Conservation (phyloP, 1,139 yeast species). For the Candida labiduridarum region DNA sequence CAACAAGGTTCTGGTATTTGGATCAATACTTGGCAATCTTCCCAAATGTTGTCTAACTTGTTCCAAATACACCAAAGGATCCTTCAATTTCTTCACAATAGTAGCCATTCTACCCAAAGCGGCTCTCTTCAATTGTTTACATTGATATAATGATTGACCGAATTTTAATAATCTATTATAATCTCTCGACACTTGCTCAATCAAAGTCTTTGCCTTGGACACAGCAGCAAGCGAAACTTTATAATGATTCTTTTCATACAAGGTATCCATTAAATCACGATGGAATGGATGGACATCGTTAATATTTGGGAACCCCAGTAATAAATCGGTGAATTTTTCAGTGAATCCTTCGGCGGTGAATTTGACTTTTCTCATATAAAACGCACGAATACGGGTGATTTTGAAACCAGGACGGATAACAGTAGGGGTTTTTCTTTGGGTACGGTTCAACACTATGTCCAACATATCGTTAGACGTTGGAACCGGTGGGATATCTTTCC, state of each 20-base stretch:
- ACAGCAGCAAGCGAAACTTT: conserved; percentile 96
- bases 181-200: conserved; percentile 96
- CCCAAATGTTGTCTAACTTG: conserved; percentile 99
- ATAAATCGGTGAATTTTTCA: conserved; percentile 84
- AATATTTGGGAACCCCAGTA: conserved; percentile 91
- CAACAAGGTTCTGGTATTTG: conserved; percentile 94
- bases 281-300: conserved; percentile 99
- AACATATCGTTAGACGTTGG: conserved; percentile 89
- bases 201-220: conserved; percentile 88
- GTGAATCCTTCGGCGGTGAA: conserved; percentile 94
- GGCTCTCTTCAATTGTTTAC: conserved; percentile 97
- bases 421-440: conserved; percentile 98
- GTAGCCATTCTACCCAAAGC: conserved; percentile 99
- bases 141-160: conserved; percentile 96
- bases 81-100: conserved; percentile 90
- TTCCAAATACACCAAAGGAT: conserved; percentile 88
- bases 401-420: conserved; percentile 96
- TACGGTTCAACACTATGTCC: conserved; percentile 95
- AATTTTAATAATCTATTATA: conserved; percentile 90
- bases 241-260: conserved; percentile 96
- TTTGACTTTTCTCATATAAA: conserved; percentile 96
- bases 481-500: conserved; percentile 97
- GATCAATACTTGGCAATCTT: conserved; percentile 96
- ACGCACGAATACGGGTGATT: conserved; percentile 95
- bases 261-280: conserved; percentile 94